These are phyloP conservation scores for Phanerochaete carnosa DNA, from an alignment of 768 basidiomycete genomes.

Conservation along the genomic window DNA sequence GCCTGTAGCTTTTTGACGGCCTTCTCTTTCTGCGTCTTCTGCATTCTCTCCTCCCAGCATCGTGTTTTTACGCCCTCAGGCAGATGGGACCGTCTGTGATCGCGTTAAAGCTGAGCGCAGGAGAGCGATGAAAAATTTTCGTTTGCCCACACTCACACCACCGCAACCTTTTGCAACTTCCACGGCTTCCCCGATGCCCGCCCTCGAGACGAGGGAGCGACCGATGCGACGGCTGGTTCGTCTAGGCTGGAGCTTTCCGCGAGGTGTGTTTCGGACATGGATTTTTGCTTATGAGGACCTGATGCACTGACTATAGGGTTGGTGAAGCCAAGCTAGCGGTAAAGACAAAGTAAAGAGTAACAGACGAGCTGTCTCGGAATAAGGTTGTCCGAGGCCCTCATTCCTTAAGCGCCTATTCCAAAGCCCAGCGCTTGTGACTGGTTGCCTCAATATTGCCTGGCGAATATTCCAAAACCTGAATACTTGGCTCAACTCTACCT, in stretches of 20 bases:
- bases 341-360: neutral
- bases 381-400: too few species aligned
- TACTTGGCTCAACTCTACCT: too few species aligned
- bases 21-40: conserved; percentile 57
- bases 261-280: neutral
- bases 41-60: conserved; percentile 67
- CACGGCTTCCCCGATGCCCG: conserved; percentile 60
- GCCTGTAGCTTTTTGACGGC: conserved; percentile 72
- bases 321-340: neutral
- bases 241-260: neutral
- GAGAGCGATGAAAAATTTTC: conserved; percentile 44
- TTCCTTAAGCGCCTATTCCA: too few species aligned
- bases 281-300: neutral
- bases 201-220: conserved; percentile 61
- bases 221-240: neutral
- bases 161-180: conserved; percentile 25
- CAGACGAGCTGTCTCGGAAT: too few species aligned
- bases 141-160: conserved; percentile 48
- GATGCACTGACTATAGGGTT: neutral
- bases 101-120: neutral
- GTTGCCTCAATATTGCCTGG: too few species aligned
- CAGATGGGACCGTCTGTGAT: conserved; percentile 61
- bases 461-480: too few species aligned
- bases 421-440: too few species aligned
- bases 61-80: conserved; percentile 63